A percentile compares a stretch with the other conserved stretches of the same genome.
Evolutionary conservation across 352 stramenopile species (phyloP).

Genomic region (Phytophthora podocarpi): DNA sequence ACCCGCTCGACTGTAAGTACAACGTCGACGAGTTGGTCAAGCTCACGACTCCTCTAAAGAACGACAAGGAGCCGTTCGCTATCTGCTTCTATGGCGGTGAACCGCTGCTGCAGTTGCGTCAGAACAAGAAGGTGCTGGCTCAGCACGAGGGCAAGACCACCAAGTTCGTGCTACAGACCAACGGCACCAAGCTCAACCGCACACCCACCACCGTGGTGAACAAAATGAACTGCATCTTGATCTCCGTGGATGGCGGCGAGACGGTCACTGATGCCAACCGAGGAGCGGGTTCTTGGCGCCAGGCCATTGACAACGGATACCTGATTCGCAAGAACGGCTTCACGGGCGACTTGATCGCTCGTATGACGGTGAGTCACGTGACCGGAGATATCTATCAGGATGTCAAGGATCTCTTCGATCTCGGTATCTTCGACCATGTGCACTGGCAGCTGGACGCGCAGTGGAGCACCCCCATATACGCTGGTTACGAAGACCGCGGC

Average conservation of each 20-base stretch:
- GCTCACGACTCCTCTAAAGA: conserved; percentile 19
- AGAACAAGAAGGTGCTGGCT: conserved; percentile 46
- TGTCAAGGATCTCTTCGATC: conserved; percentile 39
- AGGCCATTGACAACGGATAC: conserved; percentile 43
- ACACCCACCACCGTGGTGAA: conserved; percentile 35
- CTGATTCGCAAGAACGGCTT: conserved; percentile 41
- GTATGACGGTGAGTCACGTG: conserved; percentile 43
- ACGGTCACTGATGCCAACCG: conserved; percentile 37
- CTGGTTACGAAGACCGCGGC: conserved; percentile 33
- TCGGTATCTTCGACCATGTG: conserved; percentile 39
- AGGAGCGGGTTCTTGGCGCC: conserved; percentile 37
- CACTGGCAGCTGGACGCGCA: conserved; percentile 47
- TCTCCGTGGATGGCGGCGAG: conserved; percentile 41
- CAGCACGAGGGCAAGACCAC: conserved; percentile 33
- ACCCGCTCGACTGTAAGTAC: conserved; percentile 30
- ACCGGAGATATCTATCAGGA: conserved; percentile 45
- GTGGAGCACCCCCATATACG: conserved; percentile 42
- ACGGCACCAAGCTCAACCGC: conserved; percentile 44
- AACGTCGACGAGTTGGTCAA: conserved; percentile 25
- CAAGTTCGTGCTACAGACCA: conserved; percentile 36
- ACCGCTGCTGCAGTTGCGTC: conserved; percentile 35
- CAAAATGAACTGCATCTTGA: conserved; percentile 41
- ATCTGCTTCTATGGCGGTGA: conserved; percentile 52
- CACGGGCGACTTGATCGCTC: conserved; percentile 40
- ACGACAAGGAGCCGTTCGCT: conserved; percentile 30